Evolutionary conservation across 1,284 basidiomycete species (phyloP).

Genomic region (Farysia itapuensis): DNA sequence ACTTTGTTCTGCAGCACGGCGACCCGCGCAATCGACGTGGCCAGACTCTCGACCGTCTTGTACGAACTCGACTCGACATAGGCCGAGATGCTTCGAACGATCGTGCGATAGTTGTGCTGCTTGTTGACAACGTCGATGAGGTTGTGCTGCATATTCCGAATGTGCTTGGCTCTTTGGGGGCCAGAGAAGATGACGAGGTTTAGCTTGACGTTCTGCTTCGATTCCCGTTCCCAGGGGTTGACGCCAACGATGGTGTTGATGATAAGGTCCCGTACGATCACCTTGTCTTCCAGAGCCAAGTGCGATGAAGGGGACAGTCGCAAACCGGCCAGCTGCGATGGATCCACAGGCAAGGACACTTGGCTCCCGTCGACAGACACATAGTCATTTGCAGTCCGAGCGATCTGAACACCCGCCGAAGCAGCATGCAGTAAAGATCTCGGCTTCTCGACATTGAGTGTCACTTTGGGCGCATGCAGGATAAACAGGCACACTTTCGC

Average conservation of each 20-base stretch:
- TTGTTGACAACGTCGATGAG: constrained; percentile 40
- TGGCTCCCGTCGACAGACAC: constrained; percentile 14
- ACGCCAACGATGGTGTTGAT: constrained; percentile 72
- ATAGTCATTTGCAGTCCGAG: constrained; percentile 40
- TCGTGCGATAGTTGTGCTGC: constrained; percentile 34
- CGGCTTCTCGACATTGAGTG: constrained; percentile 64
- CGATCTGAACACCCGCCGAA: constrained; percentile 63
- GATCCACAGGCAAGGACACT: constrained; percentile 13
- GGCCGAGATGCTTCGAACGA: constrained; percentile 56
- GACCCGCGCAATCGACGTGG: constrained; percentile 68
- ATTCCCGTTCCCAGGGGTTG: constrained; percentile 71
- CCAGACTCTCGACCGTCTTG: constrained; percentile 75
- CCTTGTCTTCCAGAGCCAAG: constrained; percentile 36
- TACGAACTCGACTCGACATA: constrained; percentile 65
- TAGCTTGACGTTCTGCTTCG: constrained; percentile 71
- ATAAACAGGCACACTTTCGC: constrained; percentile 62
- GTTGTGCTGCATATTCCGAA: background rate
- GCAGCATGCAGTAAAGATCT: constrained; percentile 67
- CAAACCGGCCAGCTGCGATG: constrained; percentile 11
- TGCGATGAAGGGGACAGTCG: constrained; percentile 30
- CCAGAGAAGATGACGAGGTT: constrained; percentile 64
- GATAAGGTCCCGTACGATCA: constrained; percentile 65
- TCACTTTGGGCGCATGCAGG: constrained; percentile 61
- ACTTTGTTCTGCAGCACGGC: constrained; percentile 55
- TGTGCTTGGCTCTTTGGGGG: constrained; percentile 15